A percentile compares a stretch with the other conserved stretches of the same genome.
phyloP scores from a whole-genome alignment of 805 yeast genomes.

The Spathaspora passalidarum region DNA sequence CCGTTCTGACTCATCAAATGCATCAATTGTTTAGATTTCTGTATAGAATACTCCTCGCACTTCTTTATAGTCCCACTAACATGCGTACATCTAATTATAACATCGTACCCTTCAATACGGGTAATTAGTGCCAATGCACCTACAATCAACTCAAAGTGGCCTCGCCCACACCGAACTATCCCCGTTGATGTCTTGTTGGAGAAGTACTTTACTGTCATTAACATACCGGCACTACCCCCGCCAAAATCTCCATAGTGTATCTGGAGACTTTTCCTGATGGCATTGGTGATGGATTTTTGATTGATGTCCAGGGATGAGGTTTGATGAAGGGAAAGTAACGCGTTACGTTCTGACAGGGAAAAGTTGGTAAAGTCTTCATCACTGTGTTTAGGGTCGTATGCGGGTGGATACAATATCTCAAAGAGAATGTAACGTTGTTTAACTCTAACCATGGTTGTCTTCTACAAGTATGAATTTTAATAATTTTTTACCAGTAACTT shows the following conservation, averaged over 20 bases:
- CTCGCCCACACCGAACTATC: conserved; percentile 72
- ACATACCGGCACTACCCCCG: conserved; percentile 56
- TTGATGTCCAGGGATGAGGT: conserved; percentile 43
- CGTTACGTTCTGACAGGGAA: conserved; percentile 29
- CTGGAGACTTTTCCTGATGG: conserved; percentile 55
- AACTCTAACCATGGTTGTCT: conserved; percentile 77
- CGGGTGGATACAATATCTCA: conserved; percentile 65
- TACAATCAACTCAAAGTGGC: conserved; percentile 56
- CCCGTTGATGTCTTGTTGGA: conserved; percentile 82
- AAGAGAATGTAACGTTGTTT: conserved; percentile 83
- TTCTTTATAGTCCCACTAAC: conserved; percentile 87
- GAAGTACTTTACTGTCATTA: conserved; percentile 71
- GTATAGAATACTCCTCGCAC: conserved; percentile 68
- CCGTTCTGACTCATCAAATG: conserved; percentile 10
- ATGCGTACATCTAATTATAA: conserved; percentile 60
- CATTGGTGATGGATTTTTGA: conserved; percentile 47
- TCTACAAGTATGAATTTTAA: neutral
- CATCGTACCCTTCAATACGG: conserved; percentile 45
- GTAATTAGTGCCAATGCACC: conserved; percentile 63
- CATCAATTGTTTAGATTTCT: conserved; percentile 40
- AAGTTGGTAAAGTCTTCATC: conserved; percentile 17
- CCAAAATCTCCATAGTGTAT: conserved; percentile 80
- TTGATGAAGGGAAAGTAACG: conserved; percentile 48
- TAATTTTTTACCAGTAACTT: neutral
- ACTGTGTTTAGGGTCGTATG: conserved; percentile 1